These are phyloP conservation scores for Auricularia cornea DNA, from an alignment of 768 basidiomycete genomes.

Conservation along the genomic window DNA sequence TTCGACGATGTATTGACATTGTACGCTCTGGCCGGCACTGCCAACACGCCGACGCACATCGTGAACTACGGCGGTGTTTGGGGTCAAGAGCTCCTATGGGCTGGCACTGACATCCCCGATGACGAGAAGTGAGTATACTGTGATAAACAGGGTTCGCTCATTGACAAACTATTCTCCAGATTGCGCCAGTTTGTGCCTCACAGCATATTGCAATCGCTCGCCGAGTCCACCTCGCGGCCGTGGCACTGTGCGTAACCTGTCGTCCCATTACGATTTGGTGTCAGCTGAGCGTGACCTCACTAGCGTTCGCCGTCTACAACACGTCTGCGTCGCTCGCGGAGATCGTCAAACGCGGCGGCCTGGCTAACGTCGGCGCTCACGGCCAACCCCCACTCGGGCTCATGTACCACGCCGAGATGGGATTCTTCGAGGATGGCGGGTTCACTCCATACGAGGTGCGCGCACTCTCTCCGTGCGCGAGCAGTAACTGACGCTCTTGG, in stretches of 20 bases:
- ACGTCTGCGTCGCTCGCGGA: conserved; percentile 59
- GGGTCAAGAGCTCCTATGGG: conserved; percentile 67
- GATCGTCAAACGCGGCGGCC: conserved; percentile 57
- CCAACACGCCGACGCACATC: conserved; percentile 63
- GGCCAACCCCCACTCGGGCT: conserved; percentile 55
- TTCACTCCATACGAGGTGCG: conserved; percentile 61
- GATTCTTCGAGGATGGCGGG: conserved; percentile 53
- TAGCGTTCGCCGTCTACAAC: conserved; percentile 57
- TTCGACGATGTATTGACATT: conserved; percentile 61
- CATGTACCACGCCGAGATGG: conserved; percentile 75
- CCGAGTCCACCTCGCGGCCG: conserved; percentile 56
- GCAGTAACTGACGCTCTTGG: not conserved
- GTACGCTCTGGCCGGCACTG: conserved; percentile 60
- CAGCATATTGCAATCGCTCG: conserved; percentile 49
- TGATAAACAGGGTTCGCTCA: not conserved
- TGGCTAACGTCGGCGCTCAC: conserved; percentile 63
- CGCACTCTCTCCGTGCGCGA: not conserved
- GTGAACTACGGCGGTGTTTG: conserved; percentile 69
- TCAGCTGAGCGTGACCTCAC: not conserved
- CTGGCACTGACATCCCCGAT: conserved; percentile 52
- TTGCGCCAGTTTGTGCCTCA: conserved; percentile 57
- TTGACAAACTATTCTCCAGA: conserved; percentile 24
- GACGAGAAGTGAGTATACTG: conserved; percentile 66
- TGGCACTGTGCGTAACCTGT: conserved; percentile 42
- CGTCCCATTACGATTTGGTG: not conserved